Base-by-base conservation (phyloP, 257 asterid species). In the Penstemon davidsonii region DNA sequence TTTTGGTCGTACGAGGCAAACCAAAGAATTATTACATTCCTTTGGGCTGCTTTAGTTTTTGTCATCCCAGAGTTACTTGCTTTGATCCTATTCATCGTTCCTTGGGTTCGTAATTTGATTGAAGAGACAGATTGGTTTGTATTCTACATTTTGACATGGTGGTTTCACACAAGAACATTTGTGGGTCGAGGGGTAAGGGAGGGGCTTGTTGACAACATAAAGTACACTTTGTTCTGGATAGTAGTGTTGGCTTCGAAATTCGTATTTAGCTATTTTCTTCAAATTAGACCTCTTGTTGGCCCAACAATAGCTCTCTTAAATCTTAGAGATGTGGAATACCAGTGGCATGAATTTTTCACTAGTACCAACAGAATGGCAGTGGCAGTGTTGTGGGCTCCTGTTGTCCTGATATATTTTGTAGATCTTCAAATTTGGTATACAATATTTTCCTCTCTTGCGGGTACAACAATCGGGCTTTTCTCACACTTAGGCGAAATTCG, bases 111-210 rank as follows among this genome's bases (percentile, higher is more conserved):
- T 4, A 92, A 90, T 79, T 39, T 79, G 67, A 78, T 92, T 61
- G 97, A 92, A 70, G 87, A 83, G 73, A 83, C 85, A 3, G 79
- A 92, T 67, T 88, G 95, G 93, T 73, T 67, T 0, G 67, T 88
- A 49, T 70, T 90, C n/a, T 82, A 77, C 64, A 81, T 81, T 55
- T 13, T 85, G 8, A 86, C 93, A 18, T 92, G 98, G 98, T 92
- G 98, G 98, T 92, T 88, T 73, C 80, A 90, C 38, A 82, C 86
- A 62, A 80, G 95, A 36, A 63, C 83, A 8, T 92, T 85, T 64
- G 98, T 92, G 43, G 98, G 97, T 37, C 81, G 98, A 19, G 98
- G 97, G 55, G 83, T 90, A 10, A 79, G 97, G 74, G 98, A 92
- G 78, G 98, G 98, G 65, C 89, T 92, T 25, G n/a, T 92, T 43